phyloP scores from a whole-genome alignment of 768 basidiomycete genomes.

The Kockovaella imperatae region DNA sequence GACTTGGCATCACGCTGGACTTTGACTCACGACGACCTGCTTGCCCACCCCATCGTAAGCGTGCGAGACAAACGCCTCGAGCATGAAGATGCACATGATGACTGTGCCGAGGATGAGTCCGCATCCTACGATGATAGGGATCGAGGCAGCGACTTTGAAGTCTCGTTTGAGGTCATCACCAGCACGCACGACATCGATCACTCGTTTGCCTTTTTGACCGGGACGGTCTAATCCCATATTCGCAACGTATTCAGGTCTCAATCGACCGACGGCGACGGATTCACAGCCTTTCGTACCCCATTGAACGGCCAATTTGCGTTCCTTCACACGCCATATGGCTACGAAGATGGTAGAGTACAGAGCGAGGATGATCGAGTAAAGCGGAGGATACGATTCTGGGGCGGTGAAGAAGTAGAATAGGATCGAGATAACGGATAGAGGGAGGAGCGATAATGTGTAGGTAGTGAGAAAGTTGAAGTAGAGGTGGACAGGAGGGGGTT shows the following conservation, averaged over 20 bases:
- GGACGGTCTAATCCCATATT: conserved; percentile 24
- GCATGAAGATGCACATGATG: conserved; percentile 60
- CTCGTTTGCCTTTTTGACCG: conserved; percentile 1
- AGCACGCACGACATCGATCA: conserved; percentile 24
- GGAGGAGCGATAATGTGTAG: conserved; percentile 70
- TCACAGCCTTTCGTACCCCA: conserved; percentile 64
- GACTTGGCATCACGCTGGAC: not conserved
- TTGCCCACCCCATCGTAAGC: conserved; percentile 83
- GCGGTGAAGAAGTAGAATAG: conserved; percentile 54
- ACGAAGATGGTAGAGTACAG: conserved; percentile 80
- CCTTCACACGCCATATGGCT: conserved; percentile 84
- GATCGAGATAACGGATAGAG: conserved; percentile 66
- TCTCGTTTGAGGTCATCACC: conserved; percentile 32
- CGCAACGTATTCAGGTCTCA: conserved; percentile 39
- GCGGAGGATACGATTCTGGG: conserved; percentile 59
- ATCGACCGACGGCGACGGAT: conserved; percentile 40
- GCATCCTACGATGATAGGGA: conserved; percentile 55
- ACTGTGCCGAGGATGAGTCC: conserved; percentile 61
- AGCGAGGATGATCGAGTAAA: conserved; percentile 68
- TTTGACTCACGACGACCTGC: conserved; percentile 60
- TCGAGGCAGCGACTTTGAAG: conserved; percentile 30
- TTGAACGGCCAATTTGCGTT: conserved; percentile 70
- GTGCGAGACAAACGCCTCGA: conserved; percentile 83
- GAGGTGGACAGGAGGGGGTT: conserved; percentile 38
- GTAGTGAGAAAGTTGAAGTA: conserved; percentile 79